Base-by-base conservation (phyloP, 2,329 filamentous ascomycete species). In the Arthroderma sp. region DNA sequence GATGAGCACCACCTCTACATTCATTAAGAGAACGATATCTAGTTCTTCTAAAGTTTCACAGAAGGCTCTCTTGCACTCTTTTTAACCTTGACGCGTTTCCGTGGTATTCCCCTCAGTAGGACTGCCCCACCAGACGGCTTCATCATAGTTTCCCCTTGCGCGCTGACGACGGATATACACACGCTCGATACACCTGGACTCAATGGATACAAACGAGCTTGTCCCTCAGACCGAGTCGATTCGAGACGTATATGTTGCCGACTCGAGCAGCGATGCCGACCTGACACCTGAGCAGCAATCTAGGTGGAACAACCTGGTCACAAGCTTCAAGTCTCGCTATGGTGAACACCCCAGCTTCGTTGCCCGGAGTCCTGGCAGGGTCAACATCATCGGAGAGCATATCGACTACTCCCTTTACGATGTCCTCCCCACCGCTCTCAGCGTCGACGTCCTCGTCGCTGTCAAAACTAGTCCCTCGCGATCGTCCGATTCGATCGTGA, bases 371-470 rank as follows among this genome's bases (percentile, higher is more conserved):
- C 91, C 91, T 1, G 91, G 91, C 48, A 78, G 91, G 53, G 91
- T 98, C 53, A 96, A 96, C 69, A 91, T 98, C 59, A 95, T 98
- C 61, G 91, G 91, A 64, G 91, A 98, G 73, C 91, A 98, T 69
- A 94, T 98, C 58, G 91, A 98, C 70, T 98, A 98, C 69, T 94
- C 86, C 9, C 77, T 98, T 15, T 98, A 96, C 71, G 82, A 91
- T 55, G 88, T 95, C 48, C 74, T 98, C 27, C 91, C 91, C 43
- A 95, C 95, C 79, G 91, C 89, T 50, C 87, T 96, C 53, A 86
- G 84, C 4, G 84, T 86, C 50, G 91, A 98, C 64, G 82, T 87
- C 46, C 75, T 98, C 48, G 76, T 98, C 58, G 91, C 89, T 43
- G 84, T 95, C 46, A 71, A 73, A 29, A 62, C 71, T 29, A 63